These are phyloP conservation scores for Gaeumannomyces sp. DNA, from an alignment of 2,329 filamentous ascomycete species.

Conservation along the genomic window DNA sequence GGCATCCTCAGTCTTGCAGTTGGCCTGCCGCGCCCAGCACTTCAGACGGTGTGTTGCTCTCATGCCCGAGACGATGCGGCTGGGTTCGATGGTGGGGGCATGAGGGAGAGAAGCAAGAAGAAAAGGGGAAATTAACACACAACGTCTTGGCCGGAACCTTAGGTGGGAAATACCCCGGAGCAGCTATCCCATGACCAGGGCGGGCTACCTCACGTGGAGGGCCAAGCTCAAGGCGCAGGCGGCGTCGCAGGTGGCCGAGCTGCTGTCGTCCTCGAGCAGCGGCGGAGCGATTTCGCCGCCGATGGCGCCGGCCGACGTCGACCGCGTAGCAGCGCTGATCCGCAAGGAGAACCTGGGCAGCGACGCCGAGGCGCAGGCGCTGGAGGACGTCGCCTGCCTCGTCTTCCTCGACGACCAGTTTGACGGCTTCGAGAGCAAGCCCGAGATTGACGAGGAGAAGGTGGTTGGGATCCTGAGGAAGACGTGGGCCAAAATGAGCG, in stretches of 20 bases:
- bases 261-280: slow-evolving; percentile 32
- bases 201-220: slow-evolving; percentile 77
- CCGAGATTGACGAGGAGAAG: slow-evolving; percentile 68
- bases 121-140: not conserved
- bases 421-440: slow-evolving; percentile 65
- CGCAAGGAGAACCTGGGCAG: slow-evolving; percentile 67
- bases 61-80: not conserved
- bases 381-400: slow-evolving; percentile 82
- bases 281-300: slow-evolving; percentile 26
- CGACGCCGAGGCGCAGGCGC: slow-evolving; percentile 48
- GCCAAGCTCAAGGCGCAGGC: slow-evolving; percentile 65
- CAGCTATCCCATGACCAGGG: slow-evolving; percentile 66
- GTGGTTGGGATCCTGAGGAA: slow-evolving; percentile 64
- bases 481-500: slow-evolving; percentile 72
- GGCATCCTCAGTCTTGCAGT: slow-evolving; percentile 60
- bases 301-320: slow-evolving; percentile 44
- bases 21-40: slow-evolving; percentile 80
- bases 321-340: slow-evolving; percentile 63
- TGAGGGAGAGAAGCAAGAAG: not conserved
- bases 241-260: slow-evolving; percentile 46
- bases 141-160: not conserved
- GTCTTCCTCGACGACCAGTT: slow-evolving; percentile 87
- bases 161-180: slow-evolving; percentile 74
- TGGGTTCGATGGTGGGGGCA: slow-evolving; percentile 8
- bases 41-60: slow-evolving; percentile 53